These are phyloP conservation scores for Leccinum subtestaceum DNA, from an alignment of 768 basidiomycete species.

Conservation along the genomic window DNA sequence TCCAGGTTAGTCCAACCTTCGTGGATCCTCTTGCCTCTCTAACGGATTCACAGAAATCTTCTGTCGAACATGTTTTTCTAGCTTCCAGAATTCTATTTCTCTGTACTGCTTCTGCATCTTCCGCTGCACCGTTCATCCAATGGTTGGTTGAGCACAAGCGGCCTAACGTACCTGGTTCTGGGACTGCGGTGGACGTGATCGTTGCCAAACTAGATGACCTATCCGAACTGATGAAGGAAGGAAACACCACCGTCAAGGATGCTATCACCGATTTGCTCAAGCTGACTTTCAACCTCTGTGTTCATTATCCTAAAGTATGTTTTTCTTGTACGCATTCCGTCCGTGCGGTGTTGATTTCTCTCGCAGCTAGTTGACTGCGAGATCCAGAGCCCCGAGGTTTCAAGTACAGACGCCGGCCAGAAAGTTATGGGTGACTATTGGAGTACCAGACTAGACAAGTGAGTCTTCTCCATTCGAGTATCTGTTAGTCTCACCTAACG, in stretches of 20 bases:
- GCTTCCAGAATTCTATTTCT: conserved; percentile 76
- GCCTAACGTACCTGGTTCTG: conserved; percentile 36
- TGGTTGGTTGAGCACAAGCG: conserved; percentile 66
- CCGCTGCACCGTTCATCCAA: conserved; percentile 46
- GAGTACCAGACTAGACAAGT: conserved; percentile 73
- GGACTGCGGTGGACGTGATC: conserved; percentile 62
- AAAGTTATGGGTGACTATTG: conserved; percentile 73
- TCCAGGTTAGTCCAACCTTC: conserved; percentile 48
- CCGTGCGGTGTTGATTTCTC: neutral
- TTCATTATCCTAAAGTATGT: conserved; percentile 76
- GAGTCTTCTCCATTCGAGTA: conserved; percentile 23
- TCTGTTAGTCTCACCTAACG: neutral
- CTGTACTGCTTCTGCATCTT: conserved; percentile 51
- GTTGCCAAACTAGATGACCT: conserved; percentile 59
- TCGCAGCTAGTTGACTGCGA: conserved; percentile 42
- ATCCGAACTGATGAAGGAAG: conserved; percentile 44
- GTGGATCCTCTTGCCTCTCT: conserved; percentile 7
- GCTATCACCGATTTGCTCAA: conserved; percentile 85
- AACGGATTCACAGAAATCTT: conserved; percentile 50
- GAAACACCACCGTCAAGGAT: conserved; percentile 46
- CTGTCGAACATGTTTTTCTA: conserved; percentile 67
- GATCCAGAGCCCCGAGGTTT: conserved; percentile 33
- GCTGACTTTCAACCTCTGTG: conserved; percentile 74
- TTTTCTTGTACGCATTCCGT: neutral
- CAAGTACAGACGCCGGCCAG: conserved; percentile 15